phyloP scores from a whole-genome alignment of 805 yeast species.

The Pichia paraexigua region DNA sequence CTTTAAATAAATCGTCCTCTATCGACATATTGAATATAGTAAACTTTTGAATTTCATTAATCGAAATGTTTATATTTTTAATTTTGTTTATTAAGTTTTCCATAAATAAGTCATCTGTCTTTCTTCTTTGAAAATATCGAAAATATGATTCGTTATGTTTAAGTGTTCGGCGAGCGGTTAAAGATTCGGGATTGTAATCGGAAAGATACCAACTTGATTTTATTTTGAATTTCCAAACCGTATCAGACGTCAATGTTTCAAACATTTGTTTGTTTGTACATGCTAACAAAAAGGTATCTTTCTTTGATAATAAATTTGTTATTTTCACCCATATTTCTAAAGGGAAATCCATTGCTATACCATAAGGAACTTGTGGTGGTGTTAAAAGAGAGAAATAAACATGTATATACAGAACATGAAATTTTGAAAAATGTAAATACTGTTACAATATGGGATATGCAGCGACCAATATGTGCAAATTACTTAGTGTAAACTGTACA shows the following conservation, averaged over 20 bases:
- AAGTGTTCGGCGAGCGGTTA: neutral
- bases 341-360: neutral
- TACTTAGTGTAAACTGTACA: no score
- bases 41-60: neutral
- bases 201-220: conserved; percentile 3
- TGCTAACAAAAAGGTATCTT: conserved; percentile 12
- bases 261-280: conserved; percentile 4
- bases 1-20: neutral
- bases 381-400: neutral
- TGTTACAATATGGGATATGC: no score
- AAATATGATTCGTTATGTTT: conserved; percentile 1
- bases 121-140: conserved; percentile 1
- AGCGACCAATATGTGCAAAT: no score
- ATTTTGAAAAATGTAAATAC: neutral
- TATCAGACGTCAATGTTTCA: conserved; percentile 9
- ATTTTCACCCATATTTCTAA: conserved; percentile 19
- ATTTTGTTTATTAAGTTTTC: neutral
- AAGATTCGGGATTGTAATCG: neutral
- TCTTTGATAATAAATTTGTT: conserved; percentile 1
- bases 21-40: neutral
- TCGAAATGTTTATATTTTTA: neutral
- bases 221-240: conserved; percentile 16
- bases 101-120: conserved; percentile 1
- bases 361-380: neutral
- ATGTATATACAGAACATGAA: neutral